Conservation (phyloP, 495 filamentous ascomycete genomes). For the Bathelium albidoporum region DNA sequence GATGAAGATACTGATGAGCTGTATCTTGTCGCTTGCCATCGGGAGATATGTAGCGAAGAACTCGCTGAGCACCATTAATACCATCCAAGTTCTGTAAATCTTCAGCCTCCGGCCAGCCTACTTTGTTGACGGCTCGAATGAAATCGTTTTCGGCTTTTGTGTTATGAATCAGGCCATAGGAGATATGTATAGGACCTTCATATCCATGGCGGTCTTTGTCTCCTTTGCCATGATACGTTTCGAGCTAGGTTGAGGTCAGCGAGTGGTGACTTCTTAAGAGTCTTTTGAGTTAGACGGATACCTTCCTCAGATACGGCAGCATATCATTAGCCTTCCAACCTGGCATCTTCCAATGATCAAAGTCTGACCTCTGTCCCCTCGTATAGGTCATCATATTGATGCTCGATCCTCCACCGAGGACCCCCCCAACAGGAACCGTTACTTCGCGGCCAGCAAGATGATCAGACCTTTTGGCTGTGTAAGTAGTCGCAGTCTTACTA, state of each 20-base stretch:
- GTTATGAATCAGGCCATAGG: conserved; percentile 28
- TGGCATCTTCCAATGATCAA: conserved; percentile 40
- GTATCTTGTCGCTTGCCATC: conserved; percentile 30
- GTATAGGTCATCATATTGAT: conserved; percentile 52
- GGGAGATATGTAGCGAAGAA: conserved; percentile 14
- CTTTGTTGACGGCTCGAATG: conserved; percentile 30
- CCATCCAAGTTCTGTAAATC: conserved; percentile 27
- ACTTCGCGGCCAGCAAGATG: conserved; percentile 38
- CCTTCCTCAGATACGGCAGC: conserved; percentile 45
- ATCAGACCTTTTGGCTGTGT: conserved; percentile 23
- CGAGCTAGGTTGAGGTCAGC: no score
- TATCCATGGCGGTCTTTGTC: conserved; percentile 37
- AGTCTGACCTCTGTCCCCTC: conserved; percentile 36
- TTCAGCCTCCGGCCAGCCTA: conserved; percentile 36
- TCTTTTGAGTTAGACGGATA: conserved; percentile 19
- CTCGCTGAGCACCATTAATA: conserved; percentile 10
- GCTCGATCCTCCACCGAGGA: conserved; percentile 49
- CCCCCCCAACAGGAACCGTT: conserved; percentile 43
- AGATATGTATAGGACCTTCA: conserved; percentile 41
- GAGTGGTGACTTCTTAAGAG: no score
- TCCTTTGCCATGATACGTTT: conserved; percentile 40
- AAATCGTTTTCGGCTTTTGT: conserved; percentile 28
- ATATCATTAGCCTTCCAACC: conserved; percentile 45
- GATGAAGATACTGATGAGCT: conserved; percentile 30
- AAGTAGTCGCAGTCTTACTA: conserved; percentile 31